Evolutionary conservation across 2,329 filamentous ascomycete genomes (phyloP), one percentile per base, ranked within the genome.

Genomic region (Alternaria hordeiaustralica): DNA sequence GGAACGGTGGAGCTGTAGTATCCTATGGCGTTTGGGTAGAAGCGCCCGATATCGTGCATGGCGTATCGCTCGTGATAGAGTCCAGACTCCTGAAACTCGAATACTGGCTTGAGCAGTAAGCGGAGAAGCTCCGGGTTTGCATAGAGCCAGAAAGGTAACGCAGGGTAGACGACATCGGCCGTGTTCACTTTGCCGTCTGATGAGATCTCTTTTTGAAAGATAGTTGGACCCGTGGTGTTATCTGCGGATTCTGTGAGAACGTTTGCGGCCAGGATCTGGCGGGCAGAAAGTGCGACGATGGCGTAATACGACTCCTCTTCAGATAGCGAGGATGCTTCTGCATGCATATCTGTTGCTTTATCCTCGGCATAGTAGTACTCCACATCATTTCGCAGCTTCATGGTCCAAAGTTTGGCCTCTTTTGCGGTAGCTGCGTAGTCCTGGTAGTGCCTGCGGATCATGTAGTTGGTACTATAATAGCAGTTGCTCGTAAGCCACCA

Each of bases 101-200:
- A 30, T 15, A 56, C n/a, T 12, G 54, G 41, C 25, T 44, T 43
- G 18, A 56, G 54, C 4, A 56, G n/a, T n/a, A 56, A 11, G 54
- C 41, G 54, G 3, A 56, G 41, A 43, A 56, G 54, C n/a, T 56
- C 54, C n/a, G 54, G 54, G 13, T 56, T 46, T 7, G 54, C 54
- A 12, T 56, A 56, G 13, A 56, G 36, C 54, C 54, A 56, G 12
- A 56, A 56, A 3, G 54, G 23, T 41, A 56, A 20, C 2, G 36
- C 23, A 4, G 54, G 18, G 18, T 56, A 46, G 23, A 56, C 30
- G 15, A 20, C 41, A 4, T 56, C 54, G 5, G 44, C 23, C 1
- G 36, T 56, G 13, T 56, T 56, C 25, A 43, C 36, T 41, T 43
- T 56, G 4, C 54, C 54, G 41, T 56, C 33, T 28, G 25, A 46